These are phyloP conservation scores for Pilatotrama ljubarskyi DNA, from an alignment of 768 basidiomycete species.

Conservation along the genomic window DNA sequence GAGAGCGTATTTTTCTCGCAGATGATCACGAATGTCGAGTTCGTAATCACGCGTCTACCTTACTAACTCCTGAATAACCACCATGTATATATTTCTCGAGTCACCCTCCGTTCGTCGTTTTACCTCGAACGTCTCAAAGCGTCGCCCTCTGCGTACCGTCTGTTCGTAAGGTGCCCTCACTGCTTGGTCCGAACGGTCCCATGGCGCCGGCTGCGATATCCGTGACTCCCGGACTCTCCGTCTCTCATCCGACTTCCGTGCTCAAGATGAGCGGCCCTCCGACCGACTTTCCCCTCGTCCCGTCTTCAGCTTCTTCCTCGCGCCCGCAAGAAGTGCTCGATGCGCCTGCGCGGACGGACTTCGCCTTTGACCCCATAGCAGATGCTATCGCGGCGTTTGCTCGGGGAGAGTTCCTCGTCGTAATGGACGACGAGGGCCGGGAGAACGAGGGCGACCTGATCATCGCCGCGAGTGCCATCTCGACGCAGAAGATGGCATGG, in stretches of 20 bases:
- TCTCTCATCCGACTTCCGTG: conserved; percentile 2
- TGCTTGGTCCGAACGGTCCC: neutral
- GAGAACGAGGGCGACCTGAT: conserved; percentile 99
- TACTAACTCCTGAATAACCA: conserved; percentile 15
- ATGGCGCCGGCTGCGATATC: conserved; percentile 18
- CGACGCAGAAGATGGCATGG: conserved; percentile 99
- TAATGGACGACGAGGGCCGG: conserved; percentile 94
- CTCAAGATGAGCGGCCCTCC: conserved; percentile 14
- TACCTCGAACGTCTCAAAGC: neutral
- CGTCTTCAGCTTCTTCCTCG: conserved; percentile 14
- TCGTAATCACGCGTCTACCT: conserved; percentile 17
- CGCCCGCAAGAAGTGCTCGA: conserved; percentile 27
- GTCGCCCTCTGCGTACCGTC: neutral
- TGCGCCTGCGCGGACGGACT: conserved; percentile 34
- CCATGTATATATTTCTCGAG: neutral
- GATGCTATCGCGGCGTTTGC: conserved; percentile 76
- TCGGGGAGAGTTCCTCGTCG: conserved; percentile 88
- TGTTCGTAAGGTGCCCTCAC: neutral
- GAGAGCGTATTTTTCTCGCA: neutral
- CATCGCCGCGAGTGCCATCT: conserved; percentile 78
- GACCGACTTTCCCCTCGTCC: conserved; percentile 19
- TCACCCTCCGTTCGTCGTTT: neutral
- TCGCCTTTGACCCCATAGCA: conserved; percentile 79
- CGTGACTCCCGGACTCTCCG: neutral
- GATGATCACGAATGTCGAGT: neutral